Base-by-base conservation (phyloP, 75 land plant genomes). In the Cunninghamia lanceolata region DNA sequence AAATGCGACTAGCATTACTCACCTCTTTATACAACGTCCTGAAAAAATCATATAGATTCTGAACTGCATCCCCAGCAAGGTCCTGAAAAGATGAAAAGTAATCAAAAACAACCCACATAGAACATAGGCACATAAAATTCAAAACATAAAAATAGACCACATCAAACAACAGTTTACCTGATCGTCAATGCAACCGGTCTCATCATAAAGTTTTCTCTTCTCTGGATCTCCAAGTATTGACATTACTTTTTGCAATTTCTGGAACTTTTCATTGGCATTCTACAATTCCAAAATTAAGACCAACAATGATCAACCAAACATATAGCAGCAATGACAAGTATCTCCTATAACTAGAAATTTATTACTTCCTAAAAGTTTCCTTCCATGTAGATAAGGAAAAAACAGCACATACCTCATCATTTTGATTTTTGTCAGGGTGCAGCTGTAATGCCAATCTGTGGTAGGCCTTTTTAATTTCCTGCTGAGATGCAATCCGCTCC, bases 261-360 rank as follows among this genome's bases (percentile, higher is more conserved):
- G 99, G 85, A 97, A 97, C 86, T 96, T 97, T 84, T 96, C 98
- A 73, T 97, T 97, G 46, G 99, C 98, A 84, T 93, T 91, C 99
- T 97, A 89, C 75, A 92, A 11, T 70, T 47, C 16, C 13, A 79
- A 56, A 70, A 34, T 80, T n/a, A 25, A 85, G 11, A 36, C 38
- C 40, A n/a, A 38, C 34, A 50, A 34, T n/a, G 17, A 52, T 38
- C 53, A 85, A 86, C 25, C 39, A 25, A 85, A 54, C 16, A 35
- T 30, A 9, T 66, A 25, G 36, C n/a, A 82, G 46, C 63, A 66
- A 63, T 74, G 84, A 19, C 14, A 15, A 47, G 78, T 32, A 42
- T 42, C 25, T 35, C 42, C 66, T 30, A 25, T 35, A 40, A 19
- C 36, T 85, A 38, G 6, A 86, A 85, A 53, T 32, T n/a, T 35